Conservation (phyloP, 495 filamentous ascomycete genomes). For the Lasiosphaeria hispida region DNA sequence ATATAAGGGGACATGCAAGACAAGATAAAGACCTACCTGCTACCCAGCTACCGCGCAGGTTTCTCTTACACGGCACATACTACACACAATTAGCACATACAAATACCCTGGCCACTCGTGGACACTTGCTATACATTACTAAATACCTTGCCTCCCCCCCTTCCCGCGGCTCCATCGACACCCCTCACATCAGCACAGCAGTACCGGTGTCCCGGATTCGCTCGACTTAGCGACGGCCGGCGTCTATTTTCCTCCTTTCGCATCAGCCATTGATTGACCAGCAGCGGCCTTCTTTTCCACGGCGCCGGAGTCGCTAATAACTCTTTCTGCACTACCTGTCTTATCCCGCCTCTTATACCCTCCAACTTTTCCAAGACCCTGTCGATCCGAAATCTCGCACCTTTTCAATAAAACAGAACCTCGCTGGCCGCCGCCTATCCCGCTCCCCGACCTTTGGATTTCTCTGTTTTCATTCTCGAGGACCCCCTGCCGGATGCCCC, state of each 20-base stretch:
- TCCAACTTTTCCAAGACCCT: constrained; percentile 1
- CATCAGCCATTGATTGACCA: background rate
- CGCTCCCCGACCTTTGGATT: too few relatives aligned
- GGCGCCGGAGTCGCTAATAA: constrained; percentile 8
- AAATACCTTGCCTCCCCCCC: background rate
- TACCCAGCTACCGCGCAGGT: too few relatives aligned
- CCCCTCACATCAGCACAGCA: background rate
- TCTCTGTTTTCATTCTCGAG: too few relatives aligned
- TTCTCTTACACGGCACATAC: too few relatives aligned
- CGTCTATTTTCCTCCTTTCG: constrained; percentile 11
- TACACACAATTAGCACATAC: background rate
- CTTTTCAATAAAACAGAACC: background rate
- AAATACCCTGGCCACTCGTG: background rate
- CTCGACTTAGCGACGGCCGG: constrained; percentile 17
- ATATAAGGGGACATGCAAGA: too few relatives aligned
- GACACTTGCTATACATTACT: background rate
- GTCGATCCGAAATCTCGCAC: constrained; percentile 3
- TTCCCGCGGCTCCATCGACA: background rate
- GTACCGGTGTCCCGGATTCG: constrained; percentile 23
- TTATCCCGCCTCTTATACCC: constrained; percentile 18
- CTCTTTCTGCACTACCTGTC: background rate
- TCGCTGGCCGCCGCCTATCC: too few relatives aligned
- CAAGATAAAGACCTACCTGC: too few relatives aligned
- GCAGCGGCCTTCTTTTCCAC: background rate
- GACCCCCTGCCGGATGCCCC: too few relatives aligned